These are phyloP conservation scores for Diplocarpon rosae DNA, from an alignment of 2,329 filamentous ascomycete species.

Conservation along the genomic window DNA sequence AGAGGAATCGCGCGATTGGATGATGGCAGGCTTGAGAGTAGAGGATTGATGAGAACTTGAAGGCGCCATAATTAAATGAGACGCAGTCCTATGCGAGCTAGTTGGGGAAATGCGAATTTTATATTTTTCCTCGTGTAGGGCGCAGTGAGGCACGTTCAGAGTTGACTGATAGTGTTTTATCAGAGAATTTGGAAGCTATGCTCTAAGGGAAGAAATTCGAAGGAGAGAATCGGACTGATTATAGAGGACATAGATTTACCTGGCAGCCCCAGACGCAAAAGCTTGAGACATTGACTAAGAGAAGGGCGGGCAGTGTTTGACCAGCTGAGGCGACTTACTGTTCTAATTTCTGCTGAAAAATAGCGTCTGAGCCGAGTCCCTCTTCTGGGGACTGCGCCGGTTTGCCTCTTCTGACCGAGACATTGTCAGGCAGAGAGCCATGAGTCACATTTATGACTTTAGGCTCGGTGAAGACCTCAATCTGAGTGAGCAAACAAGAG, in stretches of 20 bases:
- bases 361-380: background rate
- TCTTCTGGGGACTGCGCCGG: background rate
- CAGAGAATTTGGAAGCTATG: background rate
- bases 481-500: background rate
- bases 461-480: slow-evolving; percentile 1
- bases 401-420: slow-evolving; percentile 2
- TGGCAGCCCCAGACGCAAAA: background rate
- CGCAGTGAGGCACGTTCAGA: background rate
- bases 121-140: background rate
- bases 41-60: slow-evolving; percentile 1
- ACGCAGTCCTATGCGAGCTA: background rate
- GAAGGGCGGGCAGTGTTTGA: background rate
- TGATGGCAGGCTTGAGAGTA: slow-evolving; percentile 6
- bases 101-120: background rate
- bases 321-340: background rate
- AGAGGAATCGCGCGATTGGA: slow-evolving; percentile 9
- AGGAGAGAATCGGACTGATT: background rate
- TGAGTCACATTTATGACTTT: background rate
- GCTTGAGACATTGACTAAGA: background rate
- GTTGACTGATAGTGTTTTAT: too few relatives aligned
- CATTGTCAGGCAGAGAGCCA: background rate
- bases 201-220: background rate
- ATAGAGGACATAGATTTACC: background rate
- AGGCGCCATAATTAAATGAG: slow-evolving; percentile 8
- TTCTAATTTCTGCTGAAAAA: background rate